Base-by-base conservation (phyloP, 1,139 yeast genomes). In the Ogataea hybrid region DNA sequence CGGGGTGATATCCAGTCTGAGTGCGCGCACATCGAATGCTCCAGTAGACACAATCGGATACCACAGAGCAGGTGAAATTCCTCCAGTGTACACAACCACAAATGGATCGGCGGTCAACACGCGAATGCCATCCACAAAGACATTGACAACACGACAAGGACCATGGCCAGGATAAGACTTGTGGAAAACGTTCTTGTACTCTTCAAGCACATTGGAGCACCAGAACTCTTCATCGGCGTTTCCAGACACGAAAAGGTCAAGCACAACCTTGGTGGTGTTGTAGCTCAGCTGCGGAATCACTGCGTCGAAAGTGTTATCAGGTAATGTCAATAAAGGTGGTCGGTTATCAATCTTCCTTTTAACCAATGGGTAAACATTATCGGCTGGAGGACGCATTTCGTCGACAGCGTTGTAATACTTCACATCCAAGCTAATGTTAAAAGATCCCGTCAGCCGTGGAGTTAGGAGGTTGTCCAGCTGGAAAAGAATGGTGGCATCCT, bases 161-260 rank as follows among this genome's bases (percentile, higher is more conserved):
- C 87, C 95, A 56, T 79, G 83, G 5, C 84, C 84, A 12, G 63
- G 57, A 22, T 73, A 67, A 20, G 65, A 61, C 39, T 69, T 71
- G 14, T 72, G 71, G 47, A 76, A 78, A 9, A 61, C 52, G 23
- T 64, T 55, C 15, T 65, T 66, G 50, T 63, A 71, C 34, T 68
- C 62, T 47, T 81, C 84, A 39, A 81, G 53, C 14, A 78, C 75
- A 53, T 84, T 82, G n/a, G 79, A 63, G 62, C 83, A 87, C 95
- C 95, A 87, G 57, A 84, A 84, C 63, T 88, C 96, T 60, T 87
- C 96, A 31, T 75, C 79, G 1, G 81, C 81, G 55, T 83, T 85
- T 3, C 94, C 96, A 15, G 87, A 79, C 3, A 86, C 78, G 54
- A 78, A 80, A 4, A 87, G 60, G 7, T 84, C 73, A 28, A 86